phyloP scores from a whole-genome alignment of 75 land plant genomes.

The Pinus taeda region DNA sequence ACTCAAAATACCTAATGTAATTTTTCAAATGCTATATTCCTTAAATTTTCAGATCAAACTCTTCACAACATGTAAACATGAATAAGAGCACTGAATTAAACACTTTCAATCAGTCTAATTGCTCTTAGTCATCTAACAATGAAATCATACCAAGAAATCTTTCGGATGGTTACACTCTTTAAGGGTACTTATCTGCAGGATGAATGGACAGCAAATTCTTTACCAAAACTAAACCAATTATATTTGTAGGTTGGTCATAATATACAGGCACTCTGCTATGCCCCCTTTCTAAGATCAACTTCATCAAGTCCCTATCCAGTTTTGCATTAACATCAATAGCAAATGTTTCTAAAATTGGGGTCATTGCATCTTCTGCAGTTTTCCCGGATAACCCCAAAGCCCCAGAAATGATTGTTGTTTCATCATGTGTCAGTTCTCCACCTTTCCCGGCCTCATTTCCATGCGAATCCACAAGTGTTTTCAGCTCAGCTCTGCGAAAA shows the following conservation, averaged over 20 bases:
- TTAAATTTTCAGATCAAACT: too few species aligned
- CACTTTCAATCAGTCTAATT: background rate
- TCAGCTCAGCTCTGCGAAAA: conserved; percentile 91
- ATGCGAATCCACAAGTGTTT: conserved; percentile 88
- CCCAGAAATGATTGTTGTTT: conserved; percentile 97
- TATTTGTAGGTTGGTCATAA: conserved; percentile 75
- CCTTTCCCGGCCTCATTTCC: conserved; percentile 99
- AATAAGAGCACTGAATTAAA: background rate
- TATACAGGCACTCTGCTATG: conserved; percentile 85
- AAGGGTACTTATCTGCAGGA: conserved; percentile 65
- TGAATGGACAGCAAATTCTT: conserved; percentile 66
- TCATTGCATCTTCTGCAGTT: conserved; percentile 91
- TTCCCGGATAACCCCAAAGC: conserved; percentile 88
- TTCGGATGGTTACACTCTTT: conserved; percentile 67
- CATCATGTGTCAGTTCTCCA: conserved; percentile 97
- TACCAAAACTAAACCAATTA: conserved; percentile 89
- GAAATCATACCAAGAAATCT: conserved; percentile 61
- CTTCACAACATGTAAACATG: background rate
- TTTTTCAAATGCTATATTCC: too few species aligned
- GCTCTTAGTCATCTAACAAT: background rate
- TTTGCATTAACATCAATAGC: conserved; percentile 88
- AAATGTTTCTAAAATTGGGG: conserved; percentile 84
- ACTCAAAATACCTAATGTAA: too few species aligned
- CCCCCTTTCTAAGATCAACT: conserved; percentile 54
- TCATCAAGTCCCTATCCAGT: conserved; percentile 70